A percentile compares a stretch with the other conserved stretches of the same genome.
Evolutionary conservation across 129 eudicot species (phyloP).

Genomic region (Flaveria ramosissima): DNA sequence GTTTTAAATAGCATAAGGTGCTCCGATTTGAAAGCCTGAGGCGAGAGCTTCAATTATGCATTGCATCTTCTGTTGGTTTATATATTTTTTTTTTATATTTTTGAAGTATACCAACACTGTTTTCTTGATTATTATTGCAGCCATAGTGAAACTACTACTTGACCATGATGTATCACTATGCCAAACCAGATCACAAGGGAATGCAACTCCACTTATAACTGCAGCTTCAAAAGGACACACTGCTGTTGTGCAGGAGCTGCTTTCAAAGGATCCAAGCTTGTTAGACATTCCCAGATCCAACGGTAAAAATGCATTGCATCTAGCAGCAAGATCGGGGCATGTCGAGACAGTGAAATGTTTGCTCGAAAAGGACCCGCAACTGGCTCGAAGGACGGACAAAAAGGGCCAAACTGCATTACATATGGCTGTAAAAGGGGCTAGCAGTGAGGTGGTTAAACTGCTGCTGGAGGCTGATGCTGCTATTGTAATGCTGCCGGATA

Average conservation of each 20-base stretch:
- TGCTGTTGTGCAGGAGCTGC: conserved; percentile 59
- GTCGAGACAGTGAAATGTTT: conserved; percentile 59
- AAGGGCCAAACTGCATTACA: conserved; percentile 84
- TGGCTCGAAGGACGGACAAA: conserved; percentile 72
- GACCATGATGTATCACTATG: conserved; percentile 58
- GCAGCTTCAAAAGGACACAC: conserved; percentile 79
- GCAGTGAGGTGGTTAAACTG: conserved; percentile 58
- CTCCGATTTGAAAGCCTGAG: too few relatives aligned
- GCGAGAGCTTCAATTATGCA: too few relatives aligned
- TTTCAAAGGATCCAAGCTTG: conserved; percentile 55
- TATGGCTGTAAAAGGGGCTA: conserved; percentile 82
- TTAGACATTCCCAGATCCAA: conserved; percentile 56
- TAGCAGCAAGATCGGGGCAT: conserved; percentile 76
- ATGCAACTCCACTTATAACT: conserved; percentile 67
- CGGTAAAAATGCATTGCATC: conserved; percentile 75
- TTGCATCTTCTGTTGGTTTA: not conserved
- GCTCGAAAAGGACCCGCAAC: conserved; percentile 60
- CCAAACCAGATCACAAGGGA: conserved; percentile 58
- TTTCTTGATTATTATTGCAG: conserved; percentile 43
- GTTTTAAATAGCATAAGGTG: not conserved
- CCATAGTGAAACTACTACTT: conserved; percentile 63
- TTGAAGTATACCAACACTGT: conserved; percentile 8
- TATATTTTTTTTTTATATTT: not conserved
- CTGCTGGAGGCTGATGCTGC: conserved; percentile 74
- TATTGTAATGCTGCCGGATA: conserved; percentile 72